Base-by-base conservation (phyloP, 2,329 filamentous ascomycete genomes). In the Sclerotinia glacialis region DNA sequence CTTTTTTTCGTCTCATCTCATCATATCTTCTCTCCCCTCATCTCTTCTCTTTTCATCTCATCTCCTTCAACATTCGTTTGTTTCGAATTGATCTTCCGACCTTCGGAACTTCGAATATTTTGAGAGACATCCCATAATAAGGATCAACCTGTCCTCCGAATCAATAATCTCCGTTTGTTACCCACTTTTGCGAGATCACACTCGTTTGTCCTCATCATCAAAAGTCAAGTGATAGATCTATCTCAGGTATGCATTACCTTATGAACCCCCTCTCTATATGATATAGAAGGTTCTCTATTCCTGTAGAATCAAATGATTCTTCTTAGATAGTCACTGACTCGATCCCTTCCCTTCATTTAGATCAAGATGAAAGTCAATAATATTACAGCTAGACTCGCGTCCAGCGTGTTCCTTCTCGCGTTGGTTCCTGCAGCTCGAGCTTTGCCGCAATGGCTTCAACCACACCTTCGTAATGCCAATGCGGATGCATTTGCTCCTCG, bases 321-420 rank as follows among this genome's bases (percentile, higher is more conserved):
- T n/a, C 31, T 31, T 46, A 26, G 28, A 18, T 50, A 1, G 8
- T 49, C 55, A 47, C 64, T 66, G 37, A 66, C n/a, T n/a, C 18
- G 5, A 46, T 26, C 55, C 23, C 23, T 42, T 26, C 55, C 23
- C 23, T 42, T 44, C n/a, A 55, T 28, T 46, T 44, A 74, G 72
- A 46, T 69, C 69, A 75, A 70, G 34, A 75, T 75, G 74, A 75
- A 68, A 68, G 37, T 65, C 65, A 61, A 66, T 16, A 61, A 66
- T 16, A 28, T 69, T 42, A 54, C 65, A 46, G 34, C 65, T 58
- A 63, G 68, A 67, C 61, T 74, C 14, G 65, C 62, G 53, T 71
- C 70, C 37, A 67, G 61, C 7, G 65, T 62, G 2, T 37, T 73
- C 31, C 58, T 74, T 26, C 63, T 74, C 47, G 54, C 54, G 12